A percentile compares a stretch with the other conserved stretches of the same genome.
These are phyloP conservation scores for Sequoiadendron giganteum DNA, from an alignment of 75 land plant species.

Conservation along the genomic window DNA sequence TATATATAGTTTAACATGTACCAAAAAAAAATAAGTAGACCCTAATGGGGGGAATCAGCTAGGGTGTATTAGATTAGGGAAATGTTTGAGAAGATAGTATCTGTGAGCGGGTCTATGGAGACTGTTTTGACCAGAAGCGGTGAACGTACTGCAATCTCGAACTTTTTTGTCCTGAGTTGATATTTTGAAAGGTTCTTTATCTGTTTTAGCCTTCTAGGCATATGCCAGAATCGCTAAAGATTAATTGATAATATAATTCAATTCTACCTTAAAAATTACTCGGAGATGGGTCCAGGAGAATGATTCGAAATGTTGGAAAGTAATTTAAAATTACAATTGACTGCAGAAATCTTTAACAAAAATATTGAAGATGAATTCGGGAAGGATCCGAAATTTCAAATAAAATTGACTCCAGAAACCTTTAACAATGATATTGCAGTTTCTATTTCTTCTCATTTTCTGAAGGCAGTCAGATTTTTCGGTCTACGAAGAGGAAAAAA, in stretches of 20 bases:
- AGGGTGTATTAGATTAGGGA: no score
- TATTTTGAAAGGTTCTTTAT: neutral
- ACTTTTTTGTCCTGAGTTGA: neutral
- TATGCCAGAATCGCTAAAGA: neutral
- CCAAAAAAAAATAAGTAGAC: neutral
- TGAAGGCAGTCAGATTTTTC: neutral
- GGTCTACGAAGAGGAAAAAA: neutral
- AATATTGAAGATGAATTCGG: no score
- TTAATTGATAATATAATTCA: no score
- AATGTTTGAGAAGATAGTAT: neutral
- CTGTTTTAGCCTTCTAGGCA: neutral
- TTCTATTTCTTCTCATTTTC: neutral
- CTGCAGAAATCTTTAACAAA: no score
- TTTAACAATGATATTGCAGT: neutral
- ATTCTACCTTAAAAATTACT: neutral
- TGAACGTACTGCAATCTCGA: neutral
- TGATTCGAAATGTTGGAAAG: no score
- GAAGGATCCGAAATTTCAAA: no score
- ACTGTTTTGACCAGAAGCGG: neutral
- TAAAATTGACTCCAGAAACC: no score
- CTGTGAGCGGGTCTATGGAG: neutral
- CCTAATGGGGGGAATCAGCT: neutral
- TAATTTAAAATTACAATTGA: no score
- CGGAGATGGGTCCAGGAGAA: neutral
- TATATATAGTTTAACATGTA: neutral